Base-by-base conservation (phyloP, 768 basidiomycete genomes). In the Boletus rufocinnamomeus region DNA sequence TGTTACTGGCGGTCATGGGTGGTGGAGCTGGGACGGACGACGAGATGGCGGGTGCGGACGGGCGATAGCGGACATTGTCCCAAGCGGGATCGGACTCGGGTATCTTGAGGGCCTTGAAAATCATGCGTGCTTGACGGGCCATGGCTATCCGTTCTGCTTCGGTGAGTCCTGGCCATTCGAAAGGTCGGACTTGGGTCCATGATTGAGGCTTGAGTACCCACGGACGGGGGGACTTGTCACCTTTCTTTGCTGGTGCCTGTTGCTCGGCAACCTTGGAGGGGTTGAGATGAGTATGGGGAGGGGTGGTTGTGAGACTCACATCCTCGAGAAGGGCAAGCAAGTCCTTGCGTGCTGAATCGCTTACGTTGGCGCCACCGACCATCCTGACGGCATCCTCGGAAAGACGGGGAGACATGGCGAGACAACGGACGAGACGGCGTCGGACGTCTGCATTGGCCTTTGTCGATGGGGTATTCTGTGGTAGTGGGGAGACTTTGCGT, bases 161-260 rank as follows among this genome's bases (percentile, higher is more conserved):
- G 3, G 75, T 74, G 28, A 87, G 75, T 30, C 75, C 75, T 1
- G 78, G 74, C 79, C 82, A 88, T 60, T 84, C 86, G 57, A 79
- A 84, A 0, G 89, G 89, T 7, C 87, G 84, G 27, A 90, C 85
- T 65, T 91, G 85, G 35, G 76, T 76, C 88, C 89, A 91, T 3
- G 82, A 74, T 21, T 71, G 66, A 25, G 78, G 72, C 61, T 84
- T 87, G 58, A 90, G 81, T 34, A 73, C 66, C 79, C 86, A 91
- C 1, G 62, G 64, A 56, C 76, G 75, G 2, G 77, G 69, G 9
- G 77, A 72, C 23, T 75, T 75, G 56, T 74, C 69, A 2, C 72
- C 73, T 32, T 69, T 78, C 62, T 69, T 77, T 32, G 70, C 58
- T 0, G 72, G 63, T 2, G 53, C 63, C 7, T 57, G 59, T 37